Evolutionary conservation across 1,139 yeast genomes (phyloP), one percentile per base, ranked within the genome.

Genomic region (Eremothecium coryli): DNA sequence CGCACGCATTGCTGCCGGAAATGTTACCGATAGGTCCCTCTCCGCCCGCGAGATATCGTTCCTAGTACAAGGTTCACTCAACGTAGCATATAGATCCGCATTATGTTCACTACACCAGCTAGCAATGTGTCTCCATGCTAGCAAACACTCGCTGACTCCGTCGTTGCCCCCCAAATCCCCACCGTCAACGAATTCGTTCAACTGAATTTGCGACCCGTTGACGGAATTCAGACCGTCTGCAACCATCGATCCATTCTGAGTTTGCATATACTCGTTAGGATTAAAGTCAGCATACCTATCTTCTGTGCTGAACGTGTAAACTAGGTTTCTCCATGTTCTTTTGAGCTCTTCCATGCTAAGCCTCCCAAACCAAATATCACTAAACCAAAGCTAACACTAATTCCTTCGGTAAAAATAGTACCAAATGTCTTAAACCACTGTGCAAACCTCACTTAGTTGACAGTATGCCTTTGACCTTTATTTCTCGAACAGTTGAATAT

Each of bases 51-150:
- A 56, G 30, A 80, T 61, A 51, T 80, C 90, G 37, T 71, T 62
- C 29, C 65, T 61, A 0, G 88, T 76, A 50, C 82, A 77, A 18
- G 80, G 76, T 37, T 70, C 73, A 45, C 76, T 73, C 26, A 79
- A 60, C 0, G 81, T 64, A 16, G 73, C 70, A 43, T 62, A 62
- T 40, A 77, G 52, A 50, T 77, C 85, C 0, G 73, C 70, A 20
- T 71, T 69, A 48, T 74, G 59, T 40, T 66, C 70, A 14, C 60
- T 52, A 5, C 76, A 58, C 82, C 84, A 77, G 23, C 68, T 62
- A 42, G 74, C 76, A 33, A 78, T 74, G 46, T 75, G 81, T 47
- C 80, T 66, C 86, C 86, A 78, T 0, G 84, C 82, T 26, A 76
- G 61, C 24, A 71, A 61, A 1, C 70, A 68, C 47, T 77, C 84